Base-by-base conservation (phyloP, 495 filamentous ascomycete species). In the Podospora pseudopauciseta region DNA sequence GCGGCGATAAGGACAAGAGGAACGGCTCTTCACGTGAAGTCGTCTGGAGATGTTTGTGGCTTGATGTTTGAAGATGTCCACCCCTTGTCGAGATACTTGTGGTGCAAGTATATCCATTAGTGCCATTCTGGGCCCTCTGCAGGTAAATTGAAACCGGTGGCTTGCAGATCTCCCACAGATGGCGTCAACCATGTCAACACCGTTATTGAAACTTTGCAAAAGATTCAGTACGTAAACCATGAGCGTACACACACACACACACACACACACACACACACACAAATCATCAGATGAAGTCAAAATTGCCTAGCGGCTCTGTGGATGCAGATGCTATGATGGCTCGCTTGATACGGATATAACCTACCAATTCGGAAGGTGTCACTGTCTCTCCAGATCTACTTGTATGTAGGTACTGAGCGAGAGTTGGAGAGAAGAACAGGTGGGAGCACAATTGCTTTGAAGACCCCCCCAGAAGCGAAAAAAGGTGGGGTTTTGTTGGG, bases 321-420 rank as follows among this genome's bases (percentile, higher is more conserved):
- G 20, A 7, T 61, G 61, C 30, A 49, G 28, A 63, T 63, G 61
- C 34, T 27, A 49, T 32, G 34, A 63, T 63, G 32, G 32, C 32
- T 61, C 59, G 59, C 59, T 61, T 61, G 23, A 18, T 28, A 18
- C 20, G 39, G 39, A 49, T 5, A 16, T 18, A n/a, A 2, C n/a
- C 27, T 19, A 34, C 61, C 4, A 19, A 63, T 34, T 18, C 5
- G 61, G 61, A 63, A 63, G 61, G 61, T 63, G 61, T 44, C 61
- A 63, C 61, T 63, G 61, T 44, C 61, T 44, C 19, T 34, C 18
- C 34, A 18, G n/a, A 18, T 63, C n/a, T n/a, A 63, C n/a, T 32
- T 34, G 26, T 39, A 39, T 39, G 6, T 6, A 23, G 20, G 20
- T 23, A 23, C 20, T 23, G 32, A 23, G 32, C 16, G 32, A 44